These are phyloP conservation scores for Aspergillus nomiae DNA, from an alignment of 2,329 filamentous ascomycete genomes.

Conservation along the genomic window DNA sequence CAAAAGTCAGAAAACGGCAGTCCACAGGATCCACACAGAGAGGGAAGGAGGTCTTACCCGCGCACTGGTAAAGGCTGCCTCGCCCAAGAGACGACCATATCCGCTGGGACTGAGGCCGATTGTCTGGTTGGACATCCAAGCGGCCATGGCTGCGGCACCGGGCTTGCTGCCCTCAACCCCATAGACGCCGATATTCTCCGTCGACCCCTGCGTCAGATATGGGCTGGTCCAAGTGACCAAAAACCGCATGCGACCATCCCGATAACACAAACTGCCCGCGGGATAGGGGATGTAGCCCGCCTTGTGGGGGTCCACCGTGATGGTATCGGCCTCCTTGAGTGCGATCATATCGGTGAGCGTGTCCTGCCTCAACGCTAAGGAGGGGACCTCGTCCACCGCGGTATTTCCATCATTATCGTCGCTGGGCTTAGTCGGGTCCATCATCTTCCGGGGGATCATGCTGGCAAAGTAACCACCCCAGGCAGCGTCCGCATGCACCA, in stretches of 20 bases:
- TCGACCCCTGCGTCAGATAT: constrained; percentile 43
- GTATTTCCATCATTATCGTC: neutral
- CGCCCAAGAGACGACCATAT: constrained; percentile 47
- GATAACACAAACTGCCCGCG: constrained; percentile 48
- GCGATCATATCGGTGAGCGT: constrained; percentile 43
- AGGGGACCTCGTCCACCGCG: constrained; percentile 22
- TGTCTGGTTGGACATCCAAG: constrained; percentile 48
- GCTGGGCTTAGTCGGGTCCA: neutral
- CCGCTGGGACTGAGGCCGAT: constrained; percentile 46
- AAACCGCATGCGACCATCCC: constrained; percentile 47
- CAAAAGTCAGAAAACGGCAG: neutral
- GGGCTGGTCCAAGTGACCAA: constrained; percentile 50
- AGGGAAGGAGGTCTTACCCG: constrained; percentile 29
- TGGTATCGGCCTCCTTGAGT: constrained; percentile 45
- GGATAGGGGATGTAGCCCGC: constrained; percentile 52
- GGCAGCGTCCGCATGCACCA: constrained; percentile 52
- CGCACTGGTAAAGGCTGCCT: constrained; percentile 49
- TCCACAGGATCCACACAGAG: neutral
- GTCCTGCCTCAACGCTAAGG: constrained; percentile 6
- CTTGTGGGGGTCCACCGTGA: constrained; percentile 54
- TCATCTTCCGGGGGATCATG: constrained; percentile 39
- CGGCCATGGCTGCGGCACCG: constrained; percentile 49
- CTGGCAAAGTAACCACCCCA: constrained; percentile 55
- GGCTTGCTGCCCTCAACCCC: constrained; percentile 54
- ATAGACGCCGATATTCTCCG: constrained; percentile 46